Base-by-base conservation (phyloP, 345 rosid species). In the Corymbia maculata region DNA sequence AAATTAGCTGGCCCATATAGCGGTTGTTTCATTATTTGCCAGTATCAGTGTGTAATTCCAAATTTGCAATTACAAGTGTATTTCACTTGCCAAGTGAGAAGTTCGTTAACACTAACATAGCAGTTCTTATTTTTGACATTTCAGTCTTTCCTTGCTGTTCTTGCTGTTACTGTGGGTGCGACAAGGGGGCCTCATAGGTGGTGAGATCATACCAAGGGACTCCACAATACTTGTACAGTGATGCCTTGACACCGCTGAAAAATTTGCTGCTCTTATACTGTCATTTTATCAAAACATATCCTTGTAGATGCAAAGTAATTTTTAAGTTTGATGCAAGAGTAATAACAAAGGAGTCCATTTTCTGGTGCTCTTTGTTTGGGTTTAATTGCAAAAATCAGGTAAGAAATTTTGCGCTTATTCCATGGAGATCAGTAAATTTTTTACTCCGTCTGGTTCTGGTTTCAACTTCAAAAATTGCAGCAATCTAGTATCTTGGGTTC, bases 81-180 rank as follows among this genome's bases (percentile, higher is more conserved):
- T 75, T 19, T 44, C 14, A 42, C 84, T 42, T 10, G 49, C 84
- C 0, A 2, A 2, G 28, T 44, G 49, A 75, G 84, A 42, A 75
- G 6, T 75, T 75, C 0, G 2, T 75, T 21, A 9, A 42, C 13
- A 75, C 57, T 87, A 49, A 66, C 45, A 0, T 42, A 16, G 44
- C 26, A 7, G 51, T 68, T 66, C 4, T 52, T 88, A 14, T 47
- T 66, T 80, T 44, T 52, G 4, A 14, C 49, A 52, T n/a, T 90
- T 86, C 97, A 96, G 99, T 90, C 98, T 3, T 66, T 94, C 87
- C 92, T 97, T 82, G 91, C 96, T 16, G 30, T 94, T 89, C 89
- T 96, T 80, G 97, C 95, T 51, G n/a, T 94, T 86, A 92, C 89
- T 89, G 88, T 97, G 53, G 95, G 98, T 44, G 89, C 89, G 86